phyloP scores from a whole-genome alignment of 1,139 yeast genomes.

The Saccharomyces hybrid region DNA sequence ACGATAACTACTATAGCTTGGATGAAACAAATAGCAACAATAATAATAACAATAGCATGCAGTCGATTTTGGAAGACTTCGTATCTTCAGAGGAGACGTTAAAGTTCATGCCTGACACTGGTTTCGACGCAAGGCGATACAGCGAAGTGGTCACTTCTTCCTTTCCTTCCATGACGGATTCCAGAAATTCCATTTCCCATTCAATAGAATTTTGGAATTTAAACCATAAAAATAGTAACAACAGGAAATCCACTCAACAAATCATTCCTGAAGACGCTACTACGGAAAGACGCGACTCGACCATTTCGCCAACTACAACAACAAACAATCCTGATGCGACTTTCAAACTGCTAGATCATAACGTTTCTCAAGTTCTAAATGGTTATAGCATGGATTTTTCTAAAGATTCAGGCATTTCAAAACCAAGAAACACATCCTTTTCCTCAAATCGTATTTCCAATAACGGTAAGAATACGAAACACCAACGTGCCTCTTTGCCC shows the following conservation, averaged over 20 bases:
- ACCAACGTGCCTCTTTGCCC: background rate
- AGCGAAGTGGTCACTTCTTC: conserved; percentile 19
- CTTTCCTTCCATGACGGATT: conserved; percentile 10
- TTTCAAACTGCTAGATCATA: conserved; percentile 4
- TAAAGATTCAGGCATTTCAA: background rate
- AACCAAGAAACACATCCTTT: background rate
- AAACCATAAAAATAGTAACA: conserved; percentile 8
- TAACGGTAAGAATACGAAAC: background rate
- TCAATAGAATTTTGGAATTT: conserved; percentile 24
- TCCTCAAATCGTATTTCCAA: background rate
- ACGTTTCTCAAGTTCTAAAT: conserved; percentile 19
- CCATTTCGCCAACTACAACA: background rate
- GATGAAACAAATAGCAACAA: background rate
- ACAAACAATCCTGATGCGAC: background rate
- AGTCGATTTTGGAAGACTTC: conserved; percentile 3
- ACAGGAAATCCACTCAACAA: background rate
- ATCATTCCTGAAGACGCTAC: background rate
- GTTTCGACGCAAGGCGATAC: conserved; percentile 11
- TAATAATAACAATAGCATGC: background rate
- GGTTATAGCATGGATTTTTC: conserved; percentile 22
- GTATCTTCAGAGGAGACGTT: conserved; percentile 5
- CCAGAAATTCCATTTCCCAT: conserved; percentile 25
- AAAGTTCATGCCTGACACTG: conserved; percentile 4
- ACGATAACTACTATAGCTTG: background rate
- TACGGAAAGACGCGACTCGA: background rate